Evolutionary conservation across 2,329 filamentous ascomycete species (phyloP).

Genomic region (Phialemonium atrogriseum): DNA sequence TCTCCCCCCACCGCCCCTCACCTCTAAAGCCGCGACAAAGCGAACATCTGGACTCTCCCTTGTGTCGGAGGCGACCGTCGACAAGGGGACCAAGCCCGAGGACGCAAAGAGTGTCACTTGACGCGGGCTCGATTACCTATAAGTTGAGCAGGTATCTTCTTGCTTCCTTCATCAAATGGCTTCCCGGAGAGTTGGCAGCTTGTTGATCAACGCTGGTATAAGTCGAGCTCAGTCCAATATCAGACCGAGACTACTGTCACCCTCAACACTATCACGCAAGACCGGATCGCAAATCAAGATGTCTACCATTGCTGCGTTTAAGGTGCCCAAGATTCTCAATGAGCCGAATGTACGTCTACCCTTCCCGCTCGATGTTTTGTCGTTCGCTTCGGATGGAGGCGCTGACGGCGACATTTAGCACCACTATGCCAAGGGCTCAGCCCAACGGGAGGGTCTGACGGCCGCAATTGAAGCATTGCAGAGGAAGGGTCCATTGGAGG

Average conservation of each 20-base stretch:
- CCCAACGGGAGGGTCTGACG: slow-evolving; percentile 67
- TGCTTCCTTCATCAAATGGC: slow-evolving; percentile 1
- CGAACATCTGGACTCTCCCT: too few species aligned
- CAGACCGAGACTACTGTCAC: too few species aligned
- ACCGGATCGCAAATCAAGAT: slow-evolving; percentile 13
- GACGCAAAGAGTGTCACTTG: slow-evolving; percentile 1
- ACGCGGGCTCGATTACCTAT: too few species aligned
- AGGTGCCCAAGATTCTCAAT: slow-evolving; percentile 77
- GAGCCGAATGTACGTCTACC: slow-evolving; percentile 77
- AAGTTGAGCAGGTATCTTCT: too few species aligned
- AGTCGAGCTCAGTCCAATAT: slow-evolving; percentile 10
- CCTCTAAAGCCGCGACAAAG: slow-evolving; percentile 20
- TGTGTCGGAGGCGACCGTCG: too few species aligned
- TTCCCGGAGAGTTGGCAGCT: slow-evolving; percentile 1
- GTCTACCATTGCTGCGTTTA: slow-evolving; percentile 72
- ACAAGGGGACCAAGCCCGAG: too few species aligned
- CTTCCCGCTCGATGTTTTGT: too few species aligned
- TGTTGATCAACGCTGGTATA: slow-evolving; percentile 1
- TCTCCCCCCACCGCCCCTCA: slow-evolving; percentile 5
- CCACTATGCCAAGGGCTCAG: slow-evolving; percentile 78
- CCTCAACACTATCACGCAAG: slow-evolving; percentile 3
- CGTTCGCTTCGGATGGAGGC: too few species aligned
- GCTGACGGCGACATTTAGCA: slow-evolving; percentile 48
- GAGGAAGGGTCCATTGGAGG: slow-evolving; percentile 60
- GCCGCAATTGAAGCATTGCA: slow-evolving; percentile 65